Evolutionary conservation across 345 rosid genomes (phyloP), one percentile per base, ranked within the genome.

Genomic region (Ceriops tagal): DNA sequence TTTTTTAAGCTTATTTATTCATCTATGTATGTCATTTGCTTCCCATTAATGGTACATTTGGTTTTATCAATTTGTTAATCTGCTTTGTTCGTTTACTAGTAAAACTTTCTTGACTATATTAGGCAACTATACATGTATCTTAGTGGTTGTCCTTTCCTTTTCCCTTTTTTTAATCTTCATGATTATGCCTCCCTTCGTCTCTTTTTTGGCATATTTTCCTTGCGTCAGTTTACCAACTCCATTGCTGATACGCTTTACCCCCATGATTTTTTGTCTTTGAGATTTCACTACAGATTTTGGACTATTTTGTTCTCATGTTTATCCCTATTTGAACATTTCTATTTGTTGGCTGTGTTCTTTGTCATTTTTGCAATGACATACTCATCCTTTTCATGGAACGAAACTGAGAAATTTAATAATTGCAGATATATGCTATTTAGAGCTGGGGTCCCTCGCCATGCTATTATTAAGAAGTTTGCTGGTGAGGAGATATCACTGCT

Each of bases 371-470:
- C 53, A 52, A 64, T 24, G 28, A 27, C 35, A 11, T 52, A 34
- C 32, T 28, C 22, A 27, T 39, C 6, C 34, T n/a, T 67, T 60
- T 0, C 18, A 7, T 34, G 37, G 37, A 34, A 34, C 10, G 20
- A 24, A 62, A 62, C 58, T 61, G 30, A 55, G 53, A 21, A 62
- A 58, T 71, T 53, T 62, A 56, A 64, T 35, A 74, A 3, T 72
- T 79, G 81, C 87, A 95, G 99, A 71, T 95, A 95, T 65, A 92
- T 90, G 97, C 82, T 95, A 67, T 83, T 70, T 80, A 87, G 93
- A 84, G 96, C 97, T n/a, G 99, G 93, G 75, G 92, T 95, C 72
- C 93, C 96, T 75, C 88, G 93, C 60, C 97, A 92, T 82, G 96
- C 99, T 65, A 89, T 95, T 72, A 92, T 95, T 68, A 87, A 85